These are phyloP conservation scores for Leccinum incarnatum DNA, from an alignment of 768 basidiomycete genomes.

Conservation along the genomic window DNA sequence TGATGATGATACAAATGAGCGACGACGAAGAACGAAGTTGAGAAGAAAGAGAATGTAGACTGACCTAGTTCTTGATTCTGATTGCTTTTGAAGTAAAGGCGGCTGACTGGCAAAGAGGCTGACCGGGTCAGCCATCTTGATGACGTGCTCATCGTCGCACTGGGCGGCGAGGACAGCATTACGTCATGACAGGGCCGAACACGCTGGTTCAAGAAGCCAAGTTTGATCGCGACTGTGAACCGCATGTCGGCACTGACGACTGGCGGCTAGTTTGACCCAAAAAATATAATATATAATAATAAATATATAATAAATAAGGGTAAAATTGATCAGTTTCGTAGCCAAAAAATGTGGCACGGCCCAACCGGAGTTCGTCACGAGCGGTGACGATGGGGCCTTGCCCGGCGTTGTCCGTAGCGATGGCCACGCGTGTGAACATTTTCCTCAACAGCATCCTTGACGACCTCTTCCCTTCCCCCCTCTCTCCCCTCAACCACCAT, in stretches of 20 bases:
- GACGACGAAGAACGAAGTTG: neutral
- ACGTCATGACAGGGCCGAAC: constrained; percentile 17
- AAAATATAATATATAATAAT: neutral
- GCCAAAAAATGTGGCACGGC: constrained; percentile 32
- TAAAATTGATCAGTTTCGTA: constrained; percentile 24
- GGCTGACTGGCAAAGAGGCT: constrained; percentile 16
- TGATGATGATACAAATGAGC: constrained; percentile 14
- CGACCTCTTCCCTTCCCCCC: constrained; percentile 35
- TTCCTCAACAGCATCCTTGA: constrained; percentile 42
- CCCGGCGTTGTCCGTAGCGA: constrained; percentile 42
- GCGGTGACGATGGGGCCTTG: constrained; percentile 44
- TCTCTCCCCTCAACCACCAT: constrained; percentile 37
- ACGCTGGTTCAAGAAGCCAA: constrained; percentile 3
- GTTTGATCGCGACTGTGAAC: neutral
- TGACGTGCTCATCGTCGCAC: constrained; percentile 18
- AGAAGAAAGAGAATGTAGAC: neutral
- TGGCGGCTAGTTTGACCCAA: neutral
- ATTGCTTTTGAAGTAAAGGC: constrained; percentile 4
- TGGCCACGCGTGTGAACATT: constrained; percentile 41
- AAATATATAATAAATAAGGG: constrained; percentile 4
- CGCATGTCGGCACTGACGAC: constrained; percentile 4
- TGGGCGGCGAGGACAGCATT: constrained; percentile 19
- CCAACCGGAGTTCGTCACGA: constrained; percentile 40
- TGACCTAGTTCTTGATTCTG: neutral
- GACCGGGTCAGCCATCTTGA: neutral